Evolutionary conservation across 2,329 filamentous ascomycete genomes (phyloP), one percentile per base, ranked within the genome.

Genomic region (Neofusicoccum ribis): DNA sequence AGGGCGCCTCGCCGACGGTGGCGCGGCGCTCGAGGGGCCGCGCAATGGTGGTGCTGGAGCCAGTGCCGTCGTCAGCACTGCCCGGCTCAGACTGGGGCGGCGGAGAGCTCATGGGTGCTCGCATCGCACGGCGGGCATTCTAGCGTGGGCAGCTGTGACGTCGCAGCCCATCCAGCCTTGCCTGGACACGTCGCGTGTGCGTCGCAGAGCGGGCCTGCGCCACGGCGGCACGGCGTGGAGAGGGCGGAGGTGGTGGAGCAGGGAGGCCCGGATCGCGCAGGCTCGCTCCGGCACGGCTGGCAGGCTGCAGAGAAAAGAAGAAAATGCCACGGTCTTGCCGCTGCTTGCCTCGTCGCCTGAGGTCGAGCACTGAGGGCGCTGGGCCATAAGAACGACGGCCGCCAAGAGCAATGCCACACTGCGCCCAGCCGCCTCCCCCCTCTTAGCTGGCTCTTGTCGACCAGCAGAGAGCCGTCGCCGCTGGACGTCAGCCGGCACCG

Each of bases 401-500:
- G 56, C 56, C 56, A 60, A 60, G 56, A 60, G 56, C 56, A 60
- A 47, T 60, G 56, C 56, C 56, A 60, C 56, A 46, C 27, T 60
- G 14, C 9, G 56, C 56, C 56, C 56, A 60, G 56, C 41, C 56
- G 27, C 17, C 43, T 60, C 56, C 37, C 54, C 52, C 15, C 39
- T 59, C 54, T 37, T 59, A 46, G 54, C 43, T 46, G 2, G 12
- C 31, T 59, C 41, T 46, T 27, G 31, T 37, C 31, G 34, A 46
- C 43, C 27, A 44, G 3, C n/a, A 7, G 23, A 44, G 9, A 8
- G 15, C 41, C 15, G 14, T 7, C 27, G 41, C 41, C 41, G 14
- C 14, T 17, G 7, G 15, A 17, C 3, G 23, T 23, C 23, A 23
- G 23, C 23, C 3, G 23, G 23, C 23, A 23, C 23, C 23, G 23